phyloP scores from a whole-genome alignment of 768 basidiomycete genomes.

The Suillus cothurnatus region DNA sequence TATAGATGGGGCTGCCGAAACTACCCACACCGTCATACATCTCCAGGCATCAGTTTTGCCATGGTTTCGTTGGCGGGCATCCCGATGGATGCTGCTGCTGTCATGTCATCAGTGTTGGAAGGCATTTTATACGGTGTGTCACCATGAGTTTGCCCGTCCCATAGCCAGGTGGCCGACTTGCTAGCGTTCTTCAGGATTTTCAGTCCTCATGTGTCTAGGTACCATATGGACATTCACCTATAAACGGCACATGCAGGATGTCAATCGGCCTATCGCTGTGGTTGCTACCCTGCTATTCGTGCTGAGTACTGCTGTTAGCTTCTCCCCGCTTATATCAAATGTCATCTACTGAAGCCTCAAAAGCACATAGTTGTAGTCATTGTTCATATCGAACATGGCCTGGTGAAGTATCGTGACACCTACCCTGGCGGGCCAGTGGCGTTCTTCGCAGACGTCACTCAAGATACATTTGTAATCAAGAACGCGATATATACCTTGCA shows the following conservation, averaged over 20 bases:
- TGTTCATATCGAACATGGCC: not conserved
- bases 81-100: not conserved
- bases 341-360: not conserved
- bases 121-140: not conserved
- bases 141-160: not conserved
- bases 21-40: not conserved
- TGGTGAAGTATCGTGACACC: not conserved
- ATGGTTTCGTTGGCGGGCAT: not conserved
- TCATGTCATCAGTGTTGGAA: not conserved
- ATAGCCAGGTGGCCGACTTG: not conserved
- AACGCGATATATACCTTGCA: conserved; percentile 1
- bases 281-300: not conserved
- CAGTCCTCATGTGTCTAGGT: not conserved
- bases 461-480: not conserved
- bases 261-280: not conserved
- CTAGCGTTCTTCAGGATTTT: not conserved
- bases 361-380: not conserved
- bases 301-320: not conserved
- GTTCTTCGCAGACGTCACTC: not conserved
- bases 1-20: not conserved
- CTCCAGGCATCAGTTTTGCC: not conserved
- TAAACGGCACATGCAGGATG: not conserved
- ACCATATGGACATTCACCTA: not conserved
- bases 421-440: not conserved
- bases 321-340: not conserved